Conservation (phyloP, 192 early-diverging fungal species). For the Coemansia sp. region DNA sequence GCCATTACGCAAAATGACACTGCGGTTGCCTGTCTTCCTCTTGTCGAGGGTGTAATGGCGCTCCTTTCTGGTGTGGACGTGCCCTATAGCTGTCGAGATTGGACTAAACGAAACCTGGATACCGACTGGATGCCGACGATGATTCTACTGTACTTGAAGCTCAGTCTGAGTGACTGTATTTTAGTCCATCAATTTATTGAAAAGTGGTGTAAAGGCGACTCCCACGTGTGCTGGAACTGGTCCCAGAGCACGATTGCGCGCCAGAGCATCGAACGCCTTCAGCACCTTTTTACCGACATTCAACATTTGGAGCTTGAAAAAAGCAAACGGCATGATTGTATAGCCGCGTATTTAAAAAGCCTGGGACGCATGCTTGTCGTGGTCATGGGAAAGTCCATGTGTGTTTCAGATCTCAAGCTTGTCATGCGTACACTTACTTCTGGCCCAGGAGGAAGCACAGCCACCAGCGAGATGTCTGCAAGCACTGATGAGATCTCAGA, state of each 20-base stretch:
- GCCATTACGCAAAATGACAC: background rate
- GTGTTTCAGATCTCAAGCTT: slow-evolving; percentile 35
- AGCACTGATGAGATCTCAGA: slow-evolving; percentile 13
- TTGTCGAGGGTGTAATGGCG: slow-evolving; percentile 25
- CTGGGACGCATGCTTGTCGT: slow-evolving; percentile 21
- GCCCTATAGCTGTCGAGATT: slow-evolving; percentile 4
- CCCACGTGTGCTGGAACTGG: slow-evolving; percentile 27
- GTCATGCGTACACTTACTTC: slow-evolving; percentile 27
- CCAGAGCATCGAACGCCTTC: slow-evolving; percentile 32
- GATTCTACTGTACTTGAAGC: slow-evolving; percentile 5
- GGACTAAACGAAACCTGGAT: slow-evolving; percentile 17
- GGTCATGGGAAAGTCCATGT: slow-evolving; percentile 24
- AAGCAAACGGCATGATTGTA: background rate
- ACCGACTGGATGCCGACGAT: slow-evolving; percentile 30
- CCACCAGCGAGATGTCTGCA: background rate
- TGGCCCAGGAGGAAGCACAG: slow-evolving; percentile 4
- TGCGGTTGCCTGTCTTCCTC: slow-evolving; percentile 6
- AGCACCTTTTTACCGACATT: slow-evolving; percentile 18
- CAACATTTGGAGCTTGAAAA: background rate
- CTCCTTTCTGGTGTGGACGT: slow-evolving; percentile 27
- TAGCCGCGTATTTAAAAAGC: slow-evolving; percentile 10
- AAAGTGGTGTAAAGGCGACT: slow-evolving; percentile 28
- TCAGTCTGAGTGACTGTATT: slow-evolving; percentile 16
- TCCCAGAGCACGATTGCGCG: slow-evolving; percentile 38
- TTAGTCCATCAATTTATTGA: slow-evolving; percentile 22